phyloP scores from a whole-genome alignment of 106 monocot genomes.

The Acanthochlamys bracteata region DNA sequence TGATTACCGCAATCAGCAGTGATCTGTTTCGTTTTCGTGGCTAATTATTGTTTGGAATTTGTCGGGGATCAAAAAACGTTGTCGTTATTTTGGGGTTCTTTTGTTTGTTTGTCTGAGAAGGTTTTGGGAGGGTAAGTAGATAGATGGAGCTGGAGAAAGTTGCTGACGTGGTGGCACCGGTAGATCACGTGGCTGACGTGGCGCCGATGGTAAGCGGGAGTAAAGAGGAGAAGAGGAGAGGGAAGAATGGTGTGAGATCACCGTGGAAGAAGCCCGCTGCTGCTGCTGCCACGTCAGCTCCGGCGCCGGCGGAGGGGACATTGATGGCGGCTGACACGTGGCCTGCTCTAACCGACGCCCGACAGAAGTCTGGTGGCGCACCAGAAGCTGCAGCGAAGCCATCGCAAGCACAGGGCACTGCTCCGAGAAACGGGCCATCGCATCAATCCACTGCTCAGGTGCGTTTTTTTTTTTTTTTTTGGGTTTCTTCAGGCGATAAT shows the following conservation, averaged over 20 bases:
- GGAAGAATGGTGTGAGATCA: conserved; percentile 16
- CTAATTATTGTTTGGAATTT: too few species aligned
- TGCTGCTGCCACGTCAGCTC: neutral
- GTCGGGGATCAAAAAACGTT: too few species aligned
- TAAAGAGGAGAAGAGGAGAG: conserved; percentile 19
- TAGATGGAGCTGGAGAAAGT: neutral
- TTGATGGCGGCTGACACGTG: conserved; percentile 64
- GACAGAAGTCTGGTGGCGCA: conserved; percentile 7
- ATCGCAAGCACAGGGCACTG: neutral
- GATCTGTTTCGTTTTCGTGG: too few species aligned
- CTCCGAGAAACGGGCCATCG: conserved; percentile 1
- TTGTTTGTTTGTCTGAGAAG: too few species aligned
- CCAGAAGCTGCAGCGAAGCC: conserved; percentile 5
- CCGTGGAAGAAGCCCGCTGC: conserved; percentile 41
- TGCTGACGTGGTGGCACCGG: neutral
- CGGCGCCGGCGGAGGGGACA: conserved; percentile 10
- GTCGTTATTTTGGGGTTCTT: too few species aligned
- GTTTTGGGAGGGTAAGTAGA: too few species aligned
- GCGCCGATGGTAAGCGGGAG: conserved; percentile 10
- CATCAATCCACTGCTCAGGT: conserved; percentile 12
- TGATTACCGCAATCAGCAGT: too few species aligned
- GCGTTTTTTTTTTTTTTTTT: neutral
- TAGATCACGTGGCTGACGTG: neutral
- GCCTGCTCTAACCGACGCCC: conserved; percentile 57
- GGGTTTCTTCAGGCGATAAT: too few species aligned